phyloP scores from a whole-genome alignment of 1,284 basidiomycete species.

The Tilletia setariae region DNA sequence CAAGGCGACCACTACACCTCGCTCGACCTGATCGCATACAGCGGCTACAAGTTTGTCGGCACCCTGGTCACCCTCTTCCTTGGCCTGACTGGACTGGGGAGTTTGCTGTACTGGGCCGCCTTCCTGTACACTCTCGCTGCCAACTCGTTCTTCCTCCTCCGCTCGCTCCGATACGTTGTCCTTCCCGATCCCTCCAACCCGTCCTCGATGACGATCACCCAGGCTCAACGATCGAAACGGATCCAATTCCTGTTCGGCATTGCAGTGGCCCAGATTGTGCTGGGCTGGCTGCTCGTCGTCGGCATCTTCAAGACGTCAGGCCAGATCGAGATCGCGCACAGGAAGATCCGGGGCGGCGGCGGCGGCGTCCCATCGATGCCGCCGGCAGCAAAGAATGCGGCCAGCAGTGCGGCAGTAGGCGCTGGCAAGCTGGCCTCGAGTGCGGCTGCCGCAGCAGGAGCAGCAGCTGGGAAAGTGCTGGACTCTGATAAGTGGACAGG shows the following conservation, averaged over 20 bases:
- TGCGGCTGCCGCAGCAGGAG: too few species aligned
- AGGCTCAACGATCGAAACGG: conserved; percentile 73
- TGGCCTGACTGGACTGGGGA: conserved; percentile 52
- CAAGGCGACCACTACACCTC: conserved; percentile 65
- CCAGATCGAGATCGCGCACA: neutral
- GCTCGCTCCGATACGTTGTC: conserved; percentile 84
- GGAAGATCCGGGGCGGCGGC: neutral
- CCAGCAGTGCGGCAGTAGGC: neutral
- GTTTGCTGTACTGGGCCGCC: conserved; percentile 66
- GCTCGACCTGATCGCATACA: conserved; percentile 66
- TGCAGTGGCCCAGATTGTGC: conserved; percentile 67
- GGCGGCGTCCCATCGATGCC: too few species aligned
- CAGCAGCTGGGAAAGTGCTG: too few species aligned
- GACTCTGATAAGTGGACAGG: too few species aligned
- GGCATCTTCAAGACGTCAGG: conserved; percentile 33
- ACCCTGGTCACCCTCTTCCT: conserved; percentile 45
- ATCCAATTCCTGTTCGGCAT: conserved; percentile 78
- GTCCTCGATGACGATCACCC: conserved; percentile 67
- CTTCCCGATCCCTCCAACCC: conserved; percentile 65
- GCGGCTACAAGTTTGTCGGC: conserved; percentile 90
- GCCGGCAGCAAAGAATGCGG: neutral
- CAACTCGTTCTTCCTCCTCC: conserved; percentile 89
- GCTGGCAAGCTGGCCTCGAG: neutral
- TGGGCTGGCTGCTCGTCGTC: conserved; percentile 46
- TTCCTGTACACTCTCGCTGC: conserved; percentile 83